These are phyloP conservation scores for Catenaria anguillulae DNA, from an alignment of 371 early-diverging fungal species.

Conservation along the genomic window DNA sequence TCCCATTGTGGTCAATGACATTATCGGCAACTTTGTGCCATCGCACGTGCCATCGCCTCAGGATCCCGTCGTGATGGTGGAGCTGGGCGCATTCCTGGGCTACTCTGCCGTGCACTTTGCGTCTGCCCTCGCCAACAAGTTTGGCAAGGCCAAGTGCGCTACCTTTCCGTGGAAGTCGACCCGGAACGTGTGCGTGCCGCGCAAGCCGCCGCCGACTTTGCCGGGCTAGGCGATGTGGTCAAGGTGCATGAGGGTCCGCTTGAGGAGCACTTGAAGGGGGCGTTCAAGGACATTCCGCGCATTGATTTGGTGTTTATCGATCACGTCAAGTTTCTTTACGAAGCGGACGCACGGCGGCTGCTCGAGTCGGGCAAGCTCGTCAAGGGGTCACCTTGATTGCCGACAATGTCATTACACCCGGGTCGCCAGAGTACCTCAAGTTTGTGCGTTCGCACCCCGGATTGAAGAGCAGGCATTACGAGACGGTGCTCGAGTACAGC, in stretches of 20 bases:
- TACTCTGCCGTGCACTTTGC: conserved; percentile 12
- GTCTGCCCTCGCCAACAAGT: conserved; percentile 2
- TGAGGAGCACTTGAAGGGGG: background rate
- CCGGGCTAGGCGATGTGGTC: background rate
- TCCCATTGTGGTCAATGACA: background rate
- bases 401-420: conserved; percentile 13
- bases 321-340: conserved; percentile 10
- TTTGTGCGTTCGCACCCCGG: conserved; percentile 3
- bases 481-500: conserved; percentile 2
- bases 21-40: background rate
- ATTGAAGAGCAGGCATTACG: background rate
- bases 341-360: conserved; percentile 7
- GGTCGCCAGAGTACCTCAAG: conserved; percentile 13
- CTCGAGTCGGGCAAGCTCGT: background rate
- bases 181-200: conserved; percentile 7
- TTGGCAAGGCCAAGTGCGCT: conserved; percentile 7
- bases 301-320: conserved; percentile 12
- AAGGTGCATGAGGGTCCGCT: background rate
- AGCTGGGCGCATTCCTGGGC: conserved; percentile 12
- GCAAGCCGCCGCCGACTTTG: background rate
- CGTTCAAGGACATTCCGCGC: background rate
- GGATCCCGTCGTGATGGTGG: conserved; percentile 10
- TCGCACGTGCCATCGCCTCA: conserved; percentile 2
- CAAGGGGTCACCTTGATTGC: conserved; percentile 8
- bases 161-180: conserved; percentile 10